Evolutionary conservation across 2,329 filamentous ascomycete species (phyloP), one percentile per base, ranked within the genome.

Genomic region (Penicillium occitanis): DNA sequence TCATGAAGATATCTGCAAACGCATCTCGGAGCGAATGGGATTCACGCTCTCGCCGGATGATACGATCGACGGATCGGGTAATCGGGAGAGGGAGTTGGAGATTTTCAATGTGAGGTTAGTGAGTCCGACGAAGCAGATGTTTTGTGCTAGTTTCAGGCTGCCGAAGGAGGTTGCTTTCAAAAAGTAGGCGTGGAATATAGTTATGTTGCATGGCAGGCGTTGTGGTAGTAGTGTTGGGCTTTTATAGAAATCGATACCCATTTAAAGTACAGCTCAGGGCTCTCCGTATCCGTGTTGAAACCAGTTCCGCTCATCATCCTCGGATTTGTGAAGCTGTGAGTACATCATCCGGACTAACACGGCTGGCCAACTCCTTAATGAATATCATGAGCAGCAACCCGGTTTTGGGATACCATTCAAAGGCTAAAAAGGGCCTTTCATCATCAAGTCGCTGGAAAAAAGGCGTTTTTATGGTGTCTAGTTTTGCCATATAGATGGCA

Each of bases 111-210:
- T 98, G 40, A 86, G 95, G 69, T 88, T 96, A 71, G 95, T 99
- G 64, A 91, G 93, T 66, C 95, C 95, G 5, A 90, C 92, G 74
- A 99, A 99, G 84, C 87, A 90, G 75, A 97, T 97, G 93, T 98
- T 94, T 78, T 98, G 95, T 77, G 94, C 92, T 35, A 96, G 88
- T 71, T 98, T 99, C 79, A 87, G 93, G 68, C 76, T 99, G 67
- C 95, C 95, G 1, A 79, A 83, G 40, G 88, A 91, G 72, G 91
- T 97, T 5, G 95, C 93, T 14, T 97, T 97, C 80, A 73, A 71
- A 30, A 73, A 74, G 60, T 66, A 68, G 28, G 74, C 70, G 63
- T 19, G 28, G 2, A 17, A 67, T 14, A 13, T 6, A 13, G 30
- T 35, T 50, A 10, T 6, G 7, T 46, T 59, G 51, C 53, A 53